Evolutionary conservation across 805 yeast species (phyloP), one percentile per base, ranked within the genome.

Genomic region (Suhomyces kilbournensis): DNA sequence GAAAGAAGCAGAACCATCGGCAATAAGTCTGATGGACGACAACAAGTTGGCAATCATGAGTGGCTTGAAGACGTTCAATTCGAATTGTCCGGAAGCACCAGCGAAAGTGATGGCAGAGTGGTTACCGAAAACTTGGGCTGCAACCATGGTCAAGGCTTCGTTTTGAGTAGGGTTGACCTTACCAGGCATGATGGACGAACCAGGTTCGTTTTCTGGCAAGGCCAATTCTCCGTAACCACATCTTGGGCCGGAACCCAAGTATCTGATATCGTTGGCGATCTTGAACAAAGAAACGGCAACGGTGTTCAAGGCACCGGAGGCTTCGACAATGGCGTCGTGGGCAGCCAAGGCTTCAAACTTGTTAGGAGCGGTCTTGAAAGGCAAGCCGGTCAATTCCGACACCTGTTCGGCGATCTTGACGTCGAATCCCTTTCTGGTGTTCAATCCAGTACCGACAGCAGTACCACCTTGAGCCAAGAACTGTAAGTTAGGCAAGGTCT

Each of bases 161-260:
- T 92, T 92, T 80, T 94, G 99, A 52, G 99, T 94, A 60, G 99
- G 99, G 82, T 94, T 94, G 58, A 94, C 97, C 79, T 94, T 94
- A 70, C 99, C 99, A 49, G 99, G 99, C 99, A 94, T 94, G 74
- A 94, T 94, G 26, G 97, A 91, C 54, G 97, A 90, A 68, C 99
- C 99, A 53, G 99, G 99, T 79, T 94, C 99, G 75, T 94, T 94
- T 79, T 93, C 98, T 58, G 99, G 99, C 63, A 94, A 79, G 25
- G 90, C 69, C 62, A 94, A 83, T 77, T 94, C 99, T 52, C 97
- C 97, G 76, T 94, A 94, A 58, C 99, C 99, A 77, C 99, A 94
- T 79, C 99, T 88, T 69, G 99, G 99, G 66, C 99, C 99, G 46
- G 97, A 90, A 59, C 98, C 99, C 63, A 94, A 84, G 82, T 94